Conservation (phyloP, 208 protist genomes). For the Wallacemonas sp. region DNA sequence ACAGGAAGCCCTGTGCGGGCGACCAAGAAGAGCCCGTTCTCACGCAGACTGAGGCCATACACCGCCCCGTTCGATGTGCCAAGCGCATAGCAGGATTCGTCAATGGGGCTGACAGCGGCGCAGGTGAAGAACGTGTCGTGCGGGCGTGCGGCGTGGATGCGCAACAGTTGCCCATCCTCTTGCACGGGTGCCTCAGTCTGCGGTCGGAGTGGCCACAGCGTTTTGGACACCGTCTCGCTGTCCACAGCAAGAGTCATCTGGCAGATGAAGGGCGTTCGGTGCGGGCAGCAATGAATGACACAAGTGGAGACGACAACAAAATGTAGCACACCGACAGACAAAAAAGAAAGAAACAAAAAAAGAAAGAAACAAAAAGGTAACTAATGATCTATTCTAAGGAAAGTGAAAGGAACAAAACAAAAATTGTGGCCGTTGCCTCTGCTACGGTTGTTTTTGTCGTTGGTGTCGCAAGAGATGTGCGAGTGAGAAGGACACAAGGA, state of each 20-base stretch:
- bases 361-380: neutral
- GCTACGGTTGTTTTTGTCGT: neutral
- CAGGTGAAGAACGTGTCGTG: conserved; percentile 5
- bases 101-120: conserved; percentile 18
- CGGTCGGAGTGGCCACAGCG: conserved; percentile 12
- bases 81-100: conserved; percentile 29
- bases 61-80: conserved; percentile 33
- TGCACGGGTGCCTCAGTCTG: neutral
- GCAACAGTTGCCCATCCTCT: conserved; percentile 22
- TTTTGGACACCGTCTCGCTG: conserved; percentile 10
- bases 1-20: conserved; percentile 23
- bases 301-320: neutral
- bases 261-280: too few relatives aligned
- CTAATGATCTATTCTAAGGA: conserved; percentile 5
- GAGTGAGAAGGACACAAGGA: too few relatives aligned
- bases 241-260: conserved; percentile 18
- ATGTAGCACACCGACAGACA: too few relatives aligned
- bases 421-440: neutral
- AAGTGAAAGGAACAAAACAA: conserved; percentile 7
- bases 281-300: too few relatives aligned
- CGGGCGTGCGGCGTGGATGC: conserved; percentile 3
- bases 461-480: too few relatives aligned
- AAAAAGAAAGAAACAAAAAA: conserved; percentile 3
- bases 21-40: conserved; percentile 46
- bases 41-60: conserved; percentile 45